A percentile compares a stretch with the other conserved stretches of the same genome.
phyloP scores from a whole-genome alignment of 306 rosid genomes.

The Glycine latifolia region DNA sequence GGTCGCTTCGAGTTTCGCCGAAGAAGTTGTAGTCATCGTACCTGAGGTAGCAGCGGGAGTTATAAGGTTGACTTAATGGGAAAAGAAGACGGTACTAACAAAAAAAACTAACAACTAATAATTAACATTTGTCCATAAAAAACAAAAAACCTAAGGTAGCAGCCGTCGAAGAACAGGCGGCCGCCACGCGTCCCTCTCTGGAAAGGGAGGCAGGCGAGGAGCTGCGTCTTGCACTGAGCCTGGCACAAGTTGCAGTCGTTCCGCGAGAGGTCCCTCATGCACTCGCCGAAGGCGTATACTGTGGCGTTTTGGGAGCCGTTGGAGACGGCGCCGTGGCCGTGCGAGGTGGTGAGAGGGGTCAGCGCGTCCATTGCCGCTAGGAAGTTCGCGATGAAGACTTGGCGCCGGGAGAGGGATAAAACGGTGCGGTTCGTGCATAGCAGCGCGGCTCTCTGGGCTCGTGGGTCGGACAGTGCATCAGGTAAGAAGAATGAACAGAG shows the following conservation, averaged over 20 bases:
- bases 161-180: conserved; percentile 66
- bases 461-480: conserved; percentile 54
- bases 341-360: conserved; percentile 47
- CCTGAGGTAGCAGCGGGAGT: conserved; percentile 37
- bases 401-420: conserved; percentile 41
- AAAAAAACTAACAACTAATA: too few relatives aligned
- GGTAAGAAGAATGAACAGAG: conserved; percentile 9
- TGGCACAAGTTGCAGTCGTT: conserved; percentile 70
- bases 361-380: conserved; percentile 60
- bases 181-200: conserved; percentile 66
- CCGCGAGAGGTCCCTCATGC: conserved; percentile 69
- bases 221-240: conserved; percentile 69
- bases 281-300: conserved; percentile 68
- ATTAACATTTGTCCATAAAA: too few relatives aligned
- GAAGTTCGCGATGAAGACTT: conserved; percentile 52
- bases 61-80: too few relatives aligned
- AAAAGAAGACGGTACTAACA: too few relatives aligned
- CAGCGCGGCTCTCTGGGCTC: conserved; percentile 60
- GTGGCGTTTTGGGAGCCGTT: conserved; percentile 58
- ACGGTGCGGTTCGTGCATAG: conserved; percentile 64
- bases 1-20: conserved; percentile 47
- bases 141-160: conserved; percentile 35
- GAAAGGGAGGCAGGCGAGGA: conserved; percentile 67
- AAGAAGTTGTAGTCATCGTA: conserved; percentile 66
- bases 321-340: conserved; percentile 49